Percentiles rank a stretch among this genome's conserved stretches.
Conservation (phyloP, 2,329 filamentous ascomycete species). For the Saccharata proteae region DNA sequence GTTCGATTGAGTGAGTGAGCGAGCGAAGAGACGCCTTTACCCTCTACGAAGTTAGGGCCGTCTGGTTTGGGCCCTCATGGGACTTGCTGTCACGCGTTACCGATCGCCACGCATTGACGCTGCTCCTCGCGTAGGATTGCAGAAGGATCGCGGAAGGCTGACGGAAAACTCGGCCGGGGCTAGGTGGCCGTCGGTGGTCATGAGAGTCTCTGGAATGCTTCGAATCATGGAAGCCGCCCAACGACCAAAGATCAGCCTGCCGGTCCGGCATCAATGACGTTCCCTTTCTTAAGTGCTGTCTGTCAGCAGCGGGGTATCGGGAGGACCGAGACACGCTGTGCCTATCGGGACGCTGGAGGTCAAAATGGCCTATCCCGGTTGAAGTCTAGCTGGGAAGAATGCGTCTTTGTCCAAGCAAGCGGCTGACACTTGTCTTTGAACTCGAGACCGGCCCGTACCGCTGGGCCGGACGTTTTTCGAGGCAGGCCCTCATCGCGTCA, state of each 20-base stretch:
- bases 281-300: constrained; percentile 3
- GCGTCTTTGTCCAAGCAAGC: constrained; percentile 6
- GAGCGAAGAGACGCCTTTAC: constrained; percentile 5
- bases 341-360: constrained; percentile 6
- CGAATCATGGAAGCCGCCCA: constrained; percentile 2
- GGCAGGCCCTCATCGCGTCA: constrained; percentile 7
- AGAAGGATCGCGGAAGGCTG: too few relatives aligned
- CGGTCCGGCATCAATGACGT: constrained; percentile 1
- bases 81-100: too few relatives aligned
- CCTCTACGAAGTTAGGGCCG: too few relatives aligned
- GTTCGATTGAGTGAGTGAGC: constrained; percentile 4
- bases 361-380: constrained; percentile 1
- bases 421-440: constrained; percentile 10
- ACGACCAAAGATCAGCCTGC: constrained; percentile 6
- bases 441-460: constrained; percentile 9
- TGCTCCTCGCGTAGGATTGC: too few relatives aligned
- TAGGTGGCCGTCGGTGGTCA: constrained; percentile 1
- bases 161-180: too few relatives aligned
- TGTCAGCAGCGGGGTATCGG: constrained; percentile 7
- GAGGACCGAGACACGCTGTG: constrained; percentile 8
- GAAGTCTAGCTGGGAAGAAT: constrained; percentile 7
- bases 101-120: too few relatives aligned
- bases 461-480: constrained; percentile 10
- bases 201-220: not conserved
- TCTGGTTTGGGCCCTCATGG: too few relatives aligned